Evolutionary conservation across 192 early-diverging fungal species (phyloP).

Genomic region (Phycomyces blakesleeanus): DNA sequence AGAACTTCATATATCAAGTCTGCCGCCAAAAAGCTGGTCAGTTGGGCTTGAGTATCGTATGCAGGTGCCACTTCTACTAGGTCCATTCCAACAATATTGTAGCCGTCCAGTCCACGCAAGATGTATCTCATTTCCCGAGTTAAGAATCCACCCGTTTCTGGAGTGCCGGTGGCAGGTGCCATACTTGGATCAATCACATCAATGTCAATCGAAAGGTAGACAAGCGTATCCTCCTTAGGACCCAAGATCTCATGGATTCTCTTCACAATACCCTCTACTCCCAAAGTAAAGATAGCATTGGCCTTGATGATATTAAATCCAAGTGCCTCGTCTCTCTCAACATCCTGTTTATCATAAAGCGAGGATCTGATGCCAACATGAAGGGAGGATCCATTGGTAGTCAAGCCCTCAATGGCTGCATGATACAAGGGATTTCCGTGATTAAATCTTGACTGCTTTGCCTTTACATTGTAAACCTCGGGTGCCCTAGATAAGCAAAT

Average conservation of each 20-base stretch:
- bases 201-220: conserved; percentile 42
- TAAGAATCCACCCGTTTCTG: conserved; percentile 39
- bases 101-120: conserved; percentile 33
- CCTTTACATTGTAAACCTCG: conserved; percentile 28
- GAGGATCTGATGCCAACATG: conserved; percentile 41
- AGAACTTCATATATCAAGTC: conserved; percentile 33
- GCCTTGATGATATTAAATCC: conserved; percentile 42
- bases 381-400: conserved; percentile 35
- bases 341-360: conserved; percentile 36
- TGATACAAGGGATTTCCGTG: conserved; percentile 42
- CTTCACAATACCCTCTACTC: conserved; percentile 37
- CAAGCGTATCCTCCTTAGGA: conserved; percentile 20
- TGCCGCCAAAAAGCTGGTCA: conserved; percentile 33
- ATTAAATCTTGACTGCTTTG: conserved; percentile 25
- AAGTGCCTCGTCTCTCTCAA: conserved; percentile 33
- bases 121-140: conserved; percentile 38
- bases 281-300: conserved; percentile 41
- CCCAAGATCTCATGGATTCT: conserved; percentile 32
- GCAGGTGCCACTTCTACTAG: conserved; percentile 43
- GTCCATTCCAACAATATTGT: conserved; percentile 41
- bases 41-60: conserved; percentile 39
- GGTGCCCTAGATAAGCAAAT: conserved; percentile 10
- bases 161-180: conserved; percentile 36
- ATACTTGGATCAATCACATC: conserved; percentile 41
- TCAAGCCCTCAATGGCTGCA: conserved; percentile 37